Evolutionary conservation across 176 grass and related monocot species (phyloP).

Genomic region (Carex cristatella): DNA sequence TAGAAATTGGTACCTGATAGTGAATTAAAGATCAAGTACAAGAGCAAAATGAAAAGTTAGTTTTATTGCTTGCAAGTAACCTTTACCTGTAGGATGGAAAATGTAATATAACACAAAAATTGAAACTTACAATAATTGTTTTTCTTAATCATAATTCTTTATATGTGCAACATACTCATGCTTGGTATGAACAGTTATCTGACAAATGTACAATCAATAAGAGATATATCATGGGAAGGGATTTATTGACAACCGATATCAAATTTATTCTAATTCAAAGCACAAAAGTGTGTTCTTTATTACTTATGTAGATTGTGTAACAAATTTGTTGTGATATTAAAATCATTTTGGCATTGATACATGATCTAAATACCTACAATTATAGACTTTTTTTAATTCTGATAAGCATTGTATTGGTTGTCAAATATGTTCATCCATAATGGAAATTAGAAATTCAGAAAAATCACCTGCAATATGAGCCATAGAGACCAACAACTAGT

Average conservation of each 20-base stretch:
- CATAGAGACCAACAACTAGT: slow-evolving; percentile 23
- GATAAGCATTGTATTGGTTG: background rate
- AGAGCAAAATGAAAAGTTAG: background rate
- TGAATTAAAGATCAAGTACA: background rate
- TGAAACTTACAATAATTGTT: too few species aligned
- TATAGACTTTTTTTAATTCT: background rate
- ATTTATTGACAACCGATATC: too few species aligned
- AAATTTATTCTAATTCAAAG: too few species aligned
- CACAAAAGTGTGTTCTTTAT: too few species aligned
- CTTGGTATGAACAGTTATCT: too few species aligned
- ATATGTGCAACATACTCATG: too few species aligned
- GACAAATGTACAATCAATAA: too few species aligned
- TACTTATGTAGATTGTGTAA: background rate
- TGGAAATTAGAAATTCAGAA: background rate
- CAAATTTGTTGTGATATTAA: background rate
- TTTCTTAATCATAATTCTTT: too few species aligned
- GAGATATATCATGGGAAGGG: too few species aligned
- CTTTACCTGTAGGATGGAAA: background rate
- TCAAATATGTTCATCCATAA: background rate
- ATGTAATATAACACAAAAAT: background rate
- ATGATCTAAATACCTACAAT: background rate
- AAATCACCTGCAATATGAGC: slow-evolving; percentile 26
- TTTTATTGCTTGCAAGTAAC: too few species aligned
- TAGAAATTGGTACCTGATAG: slow-evolving; percentile 43
- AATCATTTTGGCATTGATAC: background rate